Conservation (phyloP, 257 asterid species). For the Lycium barbarum region DNA sequence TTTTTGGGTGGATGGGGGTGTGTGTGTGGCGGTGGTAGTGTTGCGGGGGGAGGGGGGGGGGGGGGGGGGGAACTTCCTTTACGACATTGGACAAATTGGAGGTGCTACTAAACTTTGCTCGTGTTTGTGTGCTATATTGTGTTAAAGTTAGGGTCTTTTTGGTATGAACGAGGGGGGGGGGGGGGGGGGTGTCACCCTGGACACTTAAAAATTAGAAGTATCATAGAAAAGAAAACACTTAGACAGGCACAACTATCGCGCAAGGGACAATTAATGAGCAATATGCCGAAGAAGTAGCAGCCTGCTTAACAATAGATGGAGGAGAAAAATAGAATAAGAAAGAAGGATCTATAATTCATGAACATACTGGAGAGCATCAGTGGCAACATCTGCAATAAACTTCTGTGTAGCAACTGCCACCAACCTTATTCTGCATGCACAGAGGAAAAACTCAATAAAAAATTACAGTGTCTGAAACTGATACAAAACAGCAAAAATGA, state of each 20-base stretch:
- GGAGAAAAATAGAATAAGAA: constrained; percentile 15
- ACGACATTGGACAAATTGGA: too few relatives aligned
- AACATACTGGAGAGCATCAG: constrained; percentile 97
- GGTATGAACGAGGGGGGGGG: too few relatives aligned
- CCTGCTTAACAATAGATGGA: not conserved
- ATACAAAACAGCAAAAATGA: not conserved
- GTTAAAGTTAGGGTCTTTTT: too few relatives aligned
- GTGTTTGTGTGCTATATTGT: too few relatives aligned
- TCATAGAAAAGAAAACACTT: not conserved
- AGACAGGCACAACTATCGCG: not conserved
- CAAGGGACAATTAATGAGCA: not conserved
- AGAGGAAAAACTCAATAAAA: constrained; percentile 75
- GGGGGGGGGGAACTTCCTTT: not conserved
- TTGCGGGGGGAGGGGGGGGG: too few relatives aligned
- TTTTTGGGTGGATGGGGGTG: too few relatives aligned
- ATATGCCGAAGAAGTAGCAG: not conserved
- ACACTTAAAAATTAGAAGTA: not conserved
- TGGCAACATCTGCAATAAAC: constrained; percentile 93
- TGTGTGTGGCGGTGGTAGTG: too few relatives aligned
- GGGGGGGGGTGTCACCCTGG: not conserved
- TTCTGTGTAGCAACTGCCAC: constrained; percentile 99
- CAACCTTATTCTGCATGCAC: constrained; percentile 81
- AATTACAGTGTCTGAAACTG: constrained; percentile 85
- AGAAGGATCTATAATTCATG: not conserved
- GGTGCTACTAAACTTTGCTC: too few relatives aligned